phyloP scores from a whole-genome alignment of 2,329 filamentous ascomycete genomes.

The Trichoderma hamatum region DNA sequence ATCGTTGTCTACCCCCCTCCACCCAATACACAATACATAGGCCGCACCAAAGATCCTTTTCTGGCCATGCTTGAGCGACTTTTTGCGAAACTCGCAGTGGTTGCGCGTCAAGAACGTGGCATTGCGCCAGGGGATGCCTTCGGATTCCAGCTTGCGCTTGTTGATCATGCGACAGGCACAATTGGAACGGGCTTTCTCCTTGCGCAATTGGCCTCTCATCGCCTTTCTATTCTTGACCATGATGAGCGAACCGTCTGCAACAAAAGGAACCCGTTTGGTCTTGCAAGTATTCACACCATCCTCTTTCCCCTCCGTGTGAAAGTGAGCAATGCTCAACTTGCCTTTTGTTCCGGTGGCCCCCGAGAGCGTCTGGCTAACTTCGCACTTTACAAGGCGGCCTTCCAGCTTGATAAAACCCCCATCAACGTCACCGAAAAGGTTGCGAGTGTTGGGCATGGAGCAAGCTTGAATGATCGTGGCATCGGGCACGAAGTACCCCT shows the following conservation, averaged over 20 bases:
- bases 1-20: neutral
- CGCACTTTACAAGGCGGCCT: neutral
- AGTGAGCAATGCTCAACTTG: neutral
- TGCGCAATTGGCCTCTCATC: neutral
- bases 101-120: neutral
- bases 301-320: neutral
- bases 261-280: neutral
- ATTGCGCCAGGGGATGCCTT: neutral
- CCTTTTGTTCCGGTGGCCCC: neutral
- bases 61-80: neutral
- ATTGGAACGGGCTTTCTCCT: neutral
- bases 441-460: neutral
- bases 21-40: neutral
- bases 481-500: neutral
- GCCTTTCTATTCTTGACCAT: neutral
- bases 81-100: neutral
- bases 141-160: neutral
- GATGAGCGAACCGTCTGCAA: conserved; percentile 4
- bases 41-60: neutral
- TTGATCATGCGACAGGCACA: neutral
- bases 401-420: neutral
- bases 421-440: neutral
- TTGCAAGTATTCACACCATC: neutral
- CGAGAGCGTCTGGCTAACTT: neutral
- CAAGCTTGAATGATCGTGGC: neutral